Evolutionary conservation across 306 rosid genomes (phyloP), one percentile per base, ranked within the genome.

Genomic region (Lablab purpureus): DNA sequence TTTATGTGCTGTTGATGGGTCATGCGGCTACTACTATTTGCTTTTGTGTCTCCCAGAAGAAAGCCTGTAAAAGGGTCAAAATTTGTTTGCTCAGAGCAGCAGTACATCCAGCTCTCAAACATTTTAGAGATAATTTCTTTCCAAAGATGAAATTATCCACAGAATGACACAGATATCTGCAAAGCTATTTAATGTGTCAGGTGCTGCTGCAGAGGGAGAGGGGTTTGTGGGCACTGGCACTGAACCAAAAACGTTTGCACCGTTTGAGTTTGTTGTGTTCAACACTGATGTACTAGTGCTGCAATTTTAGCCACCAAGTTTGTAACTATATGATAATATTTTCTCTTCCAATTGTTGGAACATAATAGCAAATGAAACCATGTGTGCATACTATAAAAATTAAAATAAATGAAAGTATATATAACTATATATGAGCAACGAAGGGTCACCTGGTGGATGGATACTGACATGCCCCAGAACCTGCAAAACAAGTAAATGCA

Each of bases 181-280:
- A 30, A 80, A 75, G 82, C 45, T 15, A 47, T 72, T 56, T 60
- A 68, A 81, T 54, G 15, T 71, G 69, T 74, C 71, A 71, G 91
- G 50, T 9, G 77, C 66, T 9, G 77, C 72, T 56, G 87, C 64
- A 17, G 92, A 73, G 34, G 88, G 78, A 12, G 90, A 72, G 9
- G 94, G 94, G 41, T 73, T 82, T 30, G 88, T 74, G 22, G 97
- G 97, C 10, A 68, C 89, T 21, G 97, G 97, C 18, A 86, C 94
- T 21, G 96, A 91, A 21, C 97, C 97, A 79, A 90, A 90, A 40
- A 92, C 96, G 34, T 89, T 90, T n/a, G 97, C 89, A 32, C 97
- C 97, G 27, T 63, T 89, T 77, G 97, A 85, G 75, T 87, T 92
- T 78, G 97, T 92, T 67, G 96, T 92, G 88, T 92, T 89, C 40